Evolutionary conservation across 78 protist species (phyloP).

Genomic region (Salpingoeca rosetta): DNA sequence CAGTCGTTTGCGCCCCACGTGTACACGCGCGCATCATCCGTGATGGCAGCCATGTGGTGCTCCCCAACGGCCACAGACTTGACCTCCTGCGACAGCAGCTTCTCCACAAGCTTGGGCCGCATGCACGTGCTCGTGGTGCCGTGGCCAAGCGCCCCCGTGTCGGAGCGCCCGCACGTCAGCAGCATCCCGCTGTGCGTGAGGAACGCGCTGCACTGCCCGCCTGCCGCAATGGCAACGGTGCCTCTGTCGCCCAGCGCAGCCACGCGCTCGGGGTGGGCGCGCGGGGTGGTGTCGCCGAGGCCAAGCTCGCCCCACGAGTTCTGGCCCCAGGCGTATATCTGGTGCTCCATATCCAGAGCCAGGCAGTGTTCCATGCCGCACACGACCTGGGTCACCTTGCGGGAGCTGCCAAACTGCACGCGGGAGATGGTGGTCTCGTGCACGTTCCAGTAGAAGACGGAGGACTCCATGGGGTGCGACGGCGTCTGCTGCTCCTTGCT

Average conservation of each 20-base stretch:
- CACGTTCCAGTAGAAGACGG: background rate
- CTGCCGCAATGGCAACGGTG: background rate
- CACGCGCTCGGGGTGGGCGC: background rate
- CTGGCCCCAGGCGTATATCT: background rate
- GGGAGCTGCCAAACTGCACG: background rate
- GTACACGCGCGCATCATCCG: background rate
- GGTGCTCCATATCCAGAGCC: background rate
- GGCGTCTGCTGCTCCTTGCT: no score
- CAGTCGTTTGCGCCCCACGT: background rate
- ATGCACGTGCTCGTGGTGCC: background rate
- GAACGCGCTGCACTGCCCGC: background rate
- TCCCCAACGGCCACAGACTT: background rate
- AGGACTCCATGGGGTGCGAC: background rate
- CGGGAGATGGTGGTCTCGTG: background rate
- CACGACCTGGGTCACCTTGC: background rate
- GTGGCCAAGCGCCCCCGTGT: background rate
- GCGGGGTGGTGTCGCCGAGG: background rate
- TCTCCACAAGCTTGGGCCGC: background rate
- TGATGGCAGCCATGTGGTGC: background rate
- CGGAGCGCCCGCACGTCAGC: background rate
- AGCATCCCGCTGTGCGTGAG: background rate
- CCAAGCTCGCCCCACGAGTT: background rate
- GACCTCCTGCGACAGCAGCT: background rate
- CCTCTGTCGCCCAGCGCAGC: background rate
- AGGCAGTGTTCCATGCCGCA: background rate